These are phyloP conservation scores for Hygrophoropsis aurantiaca DNA, from an alignment of 768 basidiomycete species.

Conservation along the genomic window DNA sequence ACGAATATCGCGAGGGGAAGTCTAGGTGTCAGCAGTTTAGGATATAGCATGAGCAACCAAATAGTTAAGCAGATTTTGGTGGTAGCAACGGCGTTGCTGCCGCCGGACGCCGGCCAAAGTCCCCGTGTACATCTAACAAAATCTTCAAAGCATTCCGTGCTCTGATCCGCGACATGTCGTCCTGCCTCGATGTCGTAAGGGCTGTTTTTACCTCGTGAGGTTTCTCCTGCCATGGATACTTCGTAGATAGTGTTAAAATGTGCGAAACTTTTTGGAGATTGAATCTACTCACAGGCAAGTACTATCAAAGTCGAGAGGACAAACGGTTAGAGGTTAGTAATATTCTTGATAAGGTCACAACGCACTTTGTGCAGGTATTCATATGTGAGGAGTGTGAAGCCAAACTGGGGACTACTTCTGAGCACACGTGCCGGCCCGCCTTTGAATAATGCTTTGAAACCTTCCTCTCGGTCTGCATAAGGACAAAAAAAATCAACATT, in stretches of 20 bases:
- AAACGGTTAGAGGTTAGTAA: background rate
- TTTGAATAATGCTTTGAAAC: conserved; percentile 87
- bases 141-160: conserved; percentile 96
- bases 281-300: conserved; percentile 28
- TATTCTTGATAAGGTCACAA: conserved; percentile 10
- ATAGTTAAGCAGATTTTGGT: conserved; percentile 16
- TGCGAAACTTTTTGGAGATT: conserved; percentile 4
- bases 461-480: conserved; percentile 77
- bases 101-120: conserved; percentile 68
- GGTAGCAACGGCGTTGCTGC: conserved; percentile 14
- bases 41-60: background rate
- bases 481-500: conserved; percentile 12
- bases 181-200: conserved; percentile 61
- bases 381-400: conserved; percentile 85
- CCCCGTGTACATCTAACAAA: conserved; percentile 85
- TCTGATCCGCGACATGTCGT: conserved; percentile 85
- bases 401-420: conserved; percentile 91
- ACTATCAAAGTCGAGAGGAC: conserved; percentile 22
- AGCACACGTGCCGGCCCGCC: conserved; percentile 87
- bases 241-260: no score
- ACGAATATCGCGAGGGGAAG: no score
- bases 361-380: conserved; percentile 68
- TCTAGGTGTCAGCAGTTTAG: no score
- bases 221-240: conserved; percentile 84
- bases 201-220: conserved; percentile 67